phyloP scores from a whole-genome alignment of 441 rosid species.

The Francoa sonchifolia region DNA sequence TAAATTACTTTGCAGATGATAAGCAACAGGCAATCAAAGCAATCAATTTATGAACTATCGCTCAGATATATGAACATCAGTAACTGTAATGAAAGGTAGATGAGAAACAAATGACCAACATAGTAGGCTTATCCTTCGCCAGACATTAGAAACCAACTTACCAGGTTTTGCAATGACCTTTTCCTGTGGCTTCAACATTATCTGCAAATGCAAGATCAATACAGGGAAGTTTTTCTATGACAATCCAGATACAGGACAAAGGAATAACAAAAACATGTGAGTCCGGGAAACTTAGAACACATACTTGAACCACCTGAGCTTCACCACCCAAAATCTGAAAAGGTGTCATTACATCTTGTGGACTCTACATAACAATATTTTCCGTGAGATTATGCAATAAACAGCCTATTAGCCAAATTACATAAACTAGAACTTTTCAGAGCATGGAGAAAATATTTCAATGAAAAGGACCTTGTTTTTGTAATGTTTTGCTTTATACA shows the following conservation, averaged over 20 bases:
- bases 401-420: conserved; percentile 3
- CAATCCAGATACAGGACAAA: background rate
- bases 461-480: too few relatives aligned
- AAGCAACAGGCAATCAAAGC: too few relatives aligned
- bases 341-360: conserved; percentile 74
- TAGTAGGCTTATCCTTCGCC: too few relatives aligned
- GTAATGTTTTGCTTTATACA: too few relatives aligned
- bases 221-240: background rate
- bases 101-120: too few relatives aligned
- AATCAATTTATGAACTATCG: too few relatives aligned
- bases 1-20: too few relatives aligned
- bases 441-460: too few relatives aligned
- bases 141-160: conserved; percentile 15
- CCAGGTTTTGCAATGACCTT: conserved; percentile 82
- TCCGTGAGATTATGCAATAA: conserved; percentile 7
- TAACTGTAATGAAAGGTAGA: too few relatives aligned
- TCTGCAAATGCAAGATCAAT: conserved; percentile 29
- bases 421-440: too few relatives aligned
- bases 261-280: background rate
- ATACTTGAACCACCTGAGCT: conserved; percentile 93
- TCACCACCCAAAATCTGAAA: conserved; percentile 98
- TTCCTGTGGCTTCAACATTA: conserved; percentile 93
- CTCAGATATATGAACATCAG: too few relatives aligned
- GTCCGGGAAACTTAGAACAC: conserved; percentile 6
- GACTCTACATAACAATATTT: conserved; percentile 45